These are phyloP conservation scores for Chaetomiaceae sp. DNA, from an alignment of 2,329 filamentous ascomycete species.

Conservation along the genomic window DNA sequence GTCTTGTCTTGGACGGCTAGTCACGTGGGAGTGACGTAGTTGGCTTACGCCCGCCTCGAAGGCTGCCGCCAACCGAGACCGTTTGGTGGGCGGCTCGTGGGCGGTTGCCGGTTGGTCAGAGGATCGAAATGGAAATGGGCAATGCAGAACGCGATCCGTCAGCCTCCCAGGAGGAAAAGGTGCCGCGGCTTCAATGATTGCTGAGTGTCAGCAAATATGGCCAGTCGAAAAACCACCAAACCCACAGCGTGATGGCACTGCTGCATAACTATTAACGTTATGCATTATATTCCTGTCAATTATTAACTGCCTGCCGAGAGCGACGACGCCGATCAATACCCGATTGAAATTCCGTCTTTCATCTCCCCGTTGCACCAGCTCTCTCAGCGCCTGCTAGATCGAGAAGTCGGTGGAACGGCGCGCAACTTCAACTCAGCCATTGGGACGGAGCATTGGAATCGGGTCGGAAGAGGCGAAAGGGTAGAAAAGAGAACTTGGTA, in stretches of 20 bases:
- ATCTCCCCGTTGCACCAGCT: neutral
- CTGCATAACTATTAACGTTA: too few relatives aligned
- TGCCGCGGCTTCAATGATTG: neutral
- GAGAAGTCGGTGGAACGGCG: neutral
- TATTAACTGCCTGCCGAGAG: neutral
- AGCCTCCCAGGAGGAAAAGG: neutral
- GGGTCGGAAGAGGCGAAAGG: neutral
- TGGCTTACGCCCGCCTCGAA: neutral
- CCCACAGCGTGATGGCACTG: neutral
- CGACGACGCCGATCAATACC: conserved; percentile 1
- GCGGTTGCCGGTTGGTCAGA: neutral
- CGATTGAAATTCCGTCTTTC: neutral
- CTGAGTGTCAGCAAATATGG: neutral
- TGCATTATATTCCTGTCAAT: neutral
- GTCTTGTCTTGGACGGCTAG: neutral
- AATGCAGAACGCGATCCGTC: neutral
- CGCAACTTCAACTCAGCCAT: too few relatives aligned
- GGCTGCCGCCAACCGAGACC: conserved; percentile 2
- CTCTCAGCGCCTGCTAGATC: too few relatives aligned
- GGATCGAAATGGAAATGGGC: neutral
- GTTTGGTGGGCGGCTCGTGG: neutral
- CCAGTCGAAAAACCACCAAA: neutral
- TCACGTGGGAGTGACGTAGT: conserved; percentile 26
- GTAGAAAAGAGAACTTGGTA: neutral
- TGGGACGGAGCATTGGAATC: neutral